These are phyloP conservation scores for Apiotrichum brassicae DNA, from an alignment of 1,284 basidiomycete species.

Conservation along the genomic window DNA sequence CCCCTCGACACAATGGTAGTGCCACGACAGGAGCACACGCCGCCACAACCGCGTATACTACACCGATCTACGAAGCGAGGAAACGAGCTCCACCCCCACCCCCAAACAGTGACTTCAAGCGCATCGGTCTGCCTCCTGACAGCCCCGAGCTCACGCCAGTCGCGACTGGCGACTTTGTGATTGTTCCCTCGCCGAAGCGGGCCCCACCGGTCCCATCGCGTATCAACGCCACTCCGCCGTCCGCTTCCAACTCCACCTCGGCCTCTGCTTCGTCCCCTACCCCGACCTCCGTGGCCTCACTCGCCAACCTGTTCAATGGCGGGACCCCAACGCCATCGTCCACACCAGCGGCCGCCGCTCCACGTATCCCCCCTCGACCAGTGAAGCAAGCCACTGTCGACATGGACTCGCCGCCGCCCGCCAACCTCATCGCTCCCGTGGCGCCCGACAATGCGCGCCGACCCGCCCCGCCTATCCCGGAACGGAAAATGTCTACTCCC, in stretches of 20 bases:
- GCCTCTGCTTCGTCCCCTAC: not conserved
- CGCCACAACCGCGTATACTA: not conserved
- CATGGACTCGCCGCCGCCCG: constrained; percentile 10
- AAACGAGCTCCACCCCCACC: constrained; percentile 13
- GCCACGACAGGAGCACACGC: constrained; percentile 2
- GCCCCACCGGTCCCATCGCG: constrained; percentile 2
- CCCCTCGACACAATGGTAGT: constrained; percentile 7
- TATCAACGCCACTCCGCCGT: not conserved
- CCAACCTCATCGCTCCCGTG: constrained; percentile 3
- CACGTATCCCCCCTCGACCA: not conserved
- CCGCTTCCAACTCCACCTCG: not conserved
- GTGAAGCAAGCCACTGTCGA: constrained; percentile 7
- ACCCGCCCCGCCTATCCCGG: not conserved
- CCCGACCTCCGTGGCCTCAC: not conserved
- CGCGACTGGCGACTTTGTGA: constrained; percentile 37
- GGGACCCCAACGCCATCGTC: not conserved
- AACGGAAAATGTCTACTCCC: not conserved
- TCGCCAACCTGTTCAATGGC: not conserved
- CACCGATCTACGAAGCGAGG: constrained; percentile 9
- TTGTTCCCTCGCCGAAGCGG: constrained; percentile 23
- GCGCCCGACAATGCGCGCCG: constrained; percentile 7
- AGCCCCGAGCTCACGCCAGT: constrained; percentile 24
- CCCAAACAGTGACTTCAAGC: constrained; percentile 7
- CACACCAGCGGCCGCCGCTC: not conserved
- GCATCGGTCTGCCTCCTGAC: constrained; percentile 10